These are phyloP conservation scores for Penicillium lividum DNA, from an alignment of 495 filamentous ascomycete genomes.

Conservation along the genomic window DNA sequence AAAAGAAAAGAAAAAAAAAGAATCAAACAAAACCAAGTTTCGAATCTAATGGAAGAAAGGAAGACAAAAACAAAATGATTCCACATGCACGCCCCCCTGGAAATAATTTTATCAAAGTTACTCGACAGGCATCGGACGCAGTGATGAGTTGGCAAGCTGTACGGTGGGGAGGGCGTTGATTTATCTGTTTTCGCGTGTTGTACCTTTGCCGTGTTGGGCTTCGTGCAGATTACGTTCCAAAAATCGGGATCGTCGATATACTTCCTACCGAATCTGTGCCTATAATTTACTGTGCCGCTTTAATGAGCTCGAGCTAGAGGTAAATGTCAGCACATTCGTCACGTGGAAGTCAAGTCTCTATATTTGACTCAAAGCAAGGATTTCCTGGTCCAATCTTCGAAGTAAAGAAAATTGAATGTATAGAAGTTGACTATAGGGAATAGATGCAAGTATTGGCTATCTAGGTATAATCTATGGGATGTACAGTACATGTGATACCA, in stretches of 20 bases:
- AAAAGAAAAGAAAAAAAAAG: not conserved
- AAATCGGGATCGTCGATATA: not conserved
- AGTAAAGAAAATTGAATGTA: too few relatives aligned
- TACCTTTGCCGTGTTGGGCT: conserved; percentile 25
- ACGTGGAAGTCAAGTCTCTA: too few relatives aligned
- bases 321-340: too few relatives aligned
- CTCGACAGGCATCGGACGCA: conserved; percentile 65
- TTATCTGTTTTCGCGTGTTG: conserved; percentile 17
- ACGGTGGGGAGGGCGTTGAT: conserved; percentile 23
- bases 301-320: too few relatives aligned
- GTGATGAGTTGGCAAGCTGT: conserved; percentile 83
- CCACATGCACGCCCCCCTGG: conserved; percentile 15
- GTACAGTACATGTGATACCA: too few relatives aligned
- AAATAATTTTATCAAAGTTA: conserved; percentile 25
- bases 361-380: too few relatives aligned
- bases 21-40: not conserved
- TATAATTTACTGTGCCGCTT: too few relatives aligned
- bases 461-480: too few relatives aligned
- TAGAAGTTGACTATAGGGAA: too few relatives aligned
- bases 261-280: not conserved
- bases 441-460: too few relatives aligned
- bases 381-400: too few relatives aligned
- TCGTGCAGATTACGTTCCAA: conserved; percentile 22
- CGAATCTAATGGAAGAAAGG: not conserved
- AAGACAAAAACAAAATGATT: not conserved